These are phyloP conservation scores for Nigrograna mackinnonii DNA, from an alignment of 2,329 filamentous ascomycete genomes.

Conservation along the genomic window DNA sequence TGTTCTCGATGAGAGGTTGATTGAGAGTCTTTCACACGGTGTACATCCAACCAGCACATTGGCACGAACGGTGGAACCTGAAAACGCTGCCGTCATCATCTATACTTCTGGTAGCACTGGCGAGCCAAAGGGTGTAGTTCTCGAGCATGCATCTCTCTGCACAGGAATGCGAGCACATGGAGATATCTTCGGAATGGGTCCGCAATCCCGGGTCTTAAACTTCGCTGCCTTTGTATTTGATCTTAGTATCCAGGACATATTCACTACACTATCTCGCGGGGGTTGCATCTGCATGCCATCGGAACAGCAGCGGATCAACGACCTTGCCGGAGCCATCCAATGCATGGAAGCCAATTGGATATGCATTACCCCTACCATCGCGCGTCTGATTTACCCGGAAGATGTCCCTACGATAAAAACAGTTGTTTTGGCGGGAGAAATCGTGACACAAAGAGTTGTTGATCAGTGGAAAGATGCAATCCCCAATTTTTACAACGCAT, in stretches of 20 bases:
- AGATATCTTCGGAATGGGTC: background rate
- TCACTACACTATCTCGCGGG: constrained; percentile 51
- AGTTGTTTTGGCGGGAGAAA: constrained; percentile 9
- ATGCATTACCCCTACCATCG: constrained; percentile 7
- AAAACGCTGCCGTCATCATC: constrained; percentile 27
- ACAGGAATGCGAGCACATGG: background rate
- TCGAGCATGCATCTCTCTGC: constrained; percentile 5
- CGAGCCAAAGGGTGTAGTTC: constrained; percentile 68
- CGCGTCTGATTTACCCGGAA: constrained; percentile 1
- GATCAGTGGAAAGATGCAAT: background rate
- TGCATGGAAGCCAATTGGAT: constrained; percentile 8
- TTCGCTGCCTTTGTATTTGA: constrained; percentile 55
- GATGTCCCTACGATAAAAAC: constrained; percentile 1
- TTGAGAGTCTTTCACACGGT: constrained; percentile 2
- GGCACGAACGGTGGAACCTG: constrained; percentile 8
- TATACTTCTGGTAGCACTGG: constrained; percentile 78
- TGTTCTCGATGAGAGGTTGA: constrained; percentile 5
- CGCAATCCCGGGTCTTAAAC: constrained; percentile 19
- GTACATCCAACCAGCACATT: background rate
- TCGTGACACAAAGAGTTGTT: background rate
- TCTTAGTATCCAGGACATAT: constrained; percentile 54
- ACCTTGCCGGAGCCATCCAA: constrained; percentile 34
- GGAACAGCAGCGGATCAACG: constrained; percentile 54
- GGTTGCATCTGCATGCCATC: constrained; percentile 57
- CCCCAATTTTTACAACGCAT: background rate